Evolutionary conservation across 2,329 filamentous ascomycete genomes (phyloP), one percentile per base, ranked within the genome.

Genomic region (Exophiala sp.): DNA sequence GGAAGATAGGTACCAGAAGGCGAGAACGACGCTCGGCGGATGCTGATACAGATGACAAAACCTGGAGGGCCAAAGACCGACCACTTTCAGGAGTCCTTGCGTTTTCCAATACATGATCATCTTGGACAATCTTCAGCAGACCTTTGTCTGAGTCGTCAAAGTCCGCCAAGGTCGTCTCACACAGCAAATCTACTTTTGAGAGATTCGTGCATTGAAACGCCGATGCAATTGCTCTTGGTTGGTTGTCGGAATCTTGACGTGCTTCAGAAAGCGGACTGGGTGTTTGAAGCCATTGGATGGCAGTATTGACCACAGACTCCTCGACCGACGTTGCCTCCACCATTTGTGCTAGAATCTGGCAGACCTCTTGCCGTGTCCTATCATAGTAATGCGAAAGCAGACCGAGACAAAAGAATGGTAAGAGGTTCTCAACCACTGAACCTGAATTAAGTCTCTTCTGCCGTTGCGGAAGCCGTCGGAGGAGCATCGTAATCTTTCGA

Each of bases 11-110:
- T 1, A 97, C 88, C 20, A 99, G 77, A 60, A 85, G 81, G 33
- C 91, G 86, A 7, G 92, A 96, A 33, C 85, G 82, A 68, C 88
- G 95, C 71, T 99, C 94, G 0, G 90, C 91, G 43, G 95, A 73
- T 9, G 79, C 76, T 9, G 94, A 90, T 24, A 89, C 77, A 8
- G 83, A 83, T 57, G 82, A 80, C 39, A 99, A 76, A 1, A 96
- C 83, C 62, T 87, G 87, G 39, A 99, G 77, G 1, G 91, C 90
- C 66, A 95, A 89, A 38, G 82, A 81, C 56, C 91, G 82, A 48
- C 88, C 82, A 9, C 74, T 68, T 10, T 79, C 76, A 39, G 58
- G 58, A 12, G 46, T 50, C 35, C 45, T 49, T 9, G 41, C 18
- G 24, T 36, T 50, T 29, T 50, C 47, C 12, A 60, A 16, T 8